Percentiles rank a stretch among this genome's conserved stretches.
Conservation (phyloP, 805 yeast genomes). For the Candida quercuum region DNA sequence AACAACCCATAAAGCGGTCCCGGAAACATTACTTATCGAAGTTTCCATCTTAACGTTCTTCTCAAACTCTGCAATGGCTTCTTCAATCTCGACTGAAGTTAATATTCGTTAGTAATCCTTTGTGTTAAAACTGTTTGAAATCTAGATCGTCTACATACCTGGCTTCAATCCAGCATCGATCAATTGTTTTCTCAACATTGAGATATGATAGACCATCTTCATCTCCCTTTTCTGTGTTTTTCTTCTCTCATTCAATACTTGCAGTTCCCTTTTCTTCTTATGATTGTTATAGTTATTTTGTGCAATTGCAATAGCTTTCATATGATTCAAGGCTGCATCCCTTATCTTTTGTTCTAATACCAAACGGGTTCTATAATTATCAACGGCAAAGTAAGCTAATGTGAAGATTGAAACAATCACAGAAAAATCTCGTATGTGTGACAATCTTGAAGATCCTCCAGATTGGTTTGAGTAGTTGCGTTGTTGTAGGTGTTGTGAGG, state of each 20-base stretch:
- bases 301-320: constrained; percentile 28
- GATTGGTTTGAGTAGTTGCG: no score
- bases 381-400: constrained; percentile 44
- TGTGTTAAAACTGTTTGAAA: no score
- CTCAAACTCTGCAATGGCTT: constrained; percentile 51
- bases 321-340: constrained; percentile 28
- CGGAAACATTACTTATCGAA: constrained; percentile 49
- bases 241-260: constrained; percentile 46
- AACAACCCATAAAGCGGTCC: constrained; percentile 54
- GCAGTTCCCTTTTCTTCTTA: constrained; percentile 46
- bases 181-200: constrained; percentile 57
- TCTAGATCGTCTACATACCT: no score
- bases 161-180: constrained; percentile 55
- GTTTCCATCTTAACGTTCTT: constrained; percentile 52
- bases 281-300: constrained; percentile 46
- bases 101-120: constrained; percentile 10
- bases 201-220: constrained; percentile 65
- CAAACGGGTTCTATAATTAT: constrained; percentile 40
- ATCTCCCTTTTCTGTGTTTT: constrained; percentile 41
- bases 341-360: constrained; percentile 27
- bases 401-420: constrained; percentile 37
- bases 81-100: constrained; percentile 38
- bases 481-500: no score
- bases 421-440: constrained; percentile 32
- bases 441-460: constrained; percentile 4